Conservation (phyloP, 2,329 filamentous ascomycete species). For the Botrytis hyacinthi region DNA sequence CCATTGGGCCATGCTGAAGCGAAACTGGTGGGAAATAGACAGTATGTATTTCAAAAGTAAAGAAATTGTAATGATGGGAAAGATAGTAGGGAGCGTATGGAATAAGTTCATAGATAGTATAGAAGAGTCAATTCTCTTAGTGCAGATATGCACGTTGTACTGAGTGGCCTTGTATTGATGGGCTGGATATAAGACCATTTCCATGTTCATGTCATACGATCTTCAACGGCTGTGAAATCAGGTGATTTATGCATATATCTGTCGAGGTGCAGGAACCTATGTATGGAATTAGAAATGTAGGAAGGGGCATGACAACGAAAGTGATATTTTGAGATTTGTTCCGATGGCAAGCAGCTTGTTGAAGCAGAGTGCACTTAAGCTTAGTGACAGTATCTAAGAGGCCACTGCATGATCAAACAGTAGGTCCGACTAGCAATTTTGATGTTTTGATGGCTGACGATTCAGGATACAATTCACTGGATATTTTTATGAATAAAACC, state of each 20-base stretch:
- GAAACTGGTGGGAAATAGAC: background rate
- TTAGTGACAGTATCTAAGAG: background rate
- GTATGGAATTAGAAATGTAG: background rate
- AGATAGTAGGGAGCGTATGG: background rate
- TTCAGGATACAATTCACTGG: background rate
- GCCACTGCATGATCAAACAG: background rate
- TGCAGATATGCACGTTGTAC: background rate
- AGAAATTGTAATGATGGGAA: background rate
- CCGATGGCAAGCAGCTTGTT: background rate
- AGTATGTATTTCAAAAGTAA: background rate
- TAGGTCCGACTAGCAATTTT: background rate
- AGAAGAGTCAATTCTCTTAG: background rate
- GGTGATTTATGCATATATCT: background rate
- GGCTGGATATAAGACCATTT: slow-evolving; percentile 4
- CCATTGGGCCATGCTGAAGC: background rate
- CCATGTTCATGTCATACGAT: slow-evolving; percentile 5
- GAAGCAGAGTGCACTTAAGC: background rate
- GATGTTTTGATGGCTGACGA: background rate
- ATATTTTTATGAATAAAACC: background rate
- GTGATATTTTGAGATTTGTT: background rate
- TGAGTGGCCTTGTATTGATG: background rate
- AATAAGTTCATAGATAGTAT: background rate
- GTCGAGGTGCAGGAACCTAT: background rate
- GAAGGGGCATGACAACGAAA: background rate
- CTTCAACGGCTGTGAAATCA: background rate